Percentiles rank a stretch among this genome's conserved stretches.
Conservation (phyloP, 1,284 basidiomycete species). For the Ustilago xerochloae region DNA sequence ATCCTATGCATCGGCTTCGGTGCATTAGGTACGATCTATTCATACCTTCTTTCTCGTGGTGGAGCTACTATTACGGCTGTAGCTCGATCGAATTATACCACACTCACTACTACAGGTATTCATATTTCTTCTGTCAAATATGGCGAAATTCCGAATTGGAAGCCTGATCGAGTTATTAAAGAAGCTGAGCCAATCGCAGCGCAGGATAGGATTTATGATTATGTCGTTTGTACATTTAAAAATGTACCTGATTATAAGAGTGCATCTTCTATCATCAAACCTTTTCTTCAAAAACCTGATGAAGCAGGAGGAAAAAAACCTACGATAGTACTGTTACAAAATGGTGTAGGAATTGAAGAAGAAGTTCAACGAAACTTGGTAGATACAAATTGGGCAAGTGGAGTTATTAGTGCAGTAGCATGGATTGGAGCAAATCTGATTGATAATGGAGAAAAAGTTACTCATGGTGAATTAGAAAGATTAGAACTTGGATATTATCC, state of each 20-base stretch:
- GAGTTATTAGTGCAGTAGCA: slow-evolving; percentile 69
- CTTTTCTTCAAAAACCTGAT: slow-evolving; percentile 70
- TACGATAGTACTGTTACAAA: slow-evolving; percentile 79
- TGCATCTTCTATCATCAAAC: slow-evolving; percentile 74
- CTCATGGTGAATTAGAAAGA: slow-evolving; percentile 50
- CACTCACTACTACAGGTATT: slow-evolving; percentile 72
- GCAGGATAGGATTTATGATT: slow-evolving; percentile 75
- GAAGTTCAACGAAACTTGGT: slow-evolving; percentile 75
- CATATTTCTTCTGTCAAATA: slow-evolving; percentile 75
- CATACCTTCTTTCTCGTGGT: slow-evolving; percentile 75
- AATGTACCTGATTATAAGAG: slow-evolving; percentile 77
- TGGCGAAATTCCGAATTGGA: slow-evolving; percentile 74
- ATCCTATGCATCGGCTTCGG: slow-evolving; percentile 72
- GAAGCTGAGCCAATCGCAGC: slow-evolving; percentile 71
- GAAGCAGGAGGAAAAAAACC: slow-evolving; percentile 69
- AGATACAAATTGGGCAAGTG: slow-evolving; percentile 29
- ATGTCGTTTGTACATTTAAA: slow-evolving; percentile 77
- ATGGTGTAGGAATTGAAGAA: slow-evolving; percentile 79
- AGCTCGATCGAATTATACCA: slow-evolving; percentile 78
- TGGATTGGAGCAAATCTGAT: slow-evolving; percentile 70
- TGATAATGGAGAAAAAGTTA: slow-evolving; percentile 44
- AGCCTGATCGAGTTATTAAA: slow-evolving; percentile 75
- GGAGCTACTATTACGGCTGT: slow-evolving; percentile 78
- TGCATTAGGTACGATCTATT: slow-evolving; percentile 73
- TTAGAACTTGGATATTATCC: slow-evolving; percentile 69